Evolutionary conservation across 202 grass and related monocot genomes (phyloP).

Genomic region (Eragrostis tef): DNA sequence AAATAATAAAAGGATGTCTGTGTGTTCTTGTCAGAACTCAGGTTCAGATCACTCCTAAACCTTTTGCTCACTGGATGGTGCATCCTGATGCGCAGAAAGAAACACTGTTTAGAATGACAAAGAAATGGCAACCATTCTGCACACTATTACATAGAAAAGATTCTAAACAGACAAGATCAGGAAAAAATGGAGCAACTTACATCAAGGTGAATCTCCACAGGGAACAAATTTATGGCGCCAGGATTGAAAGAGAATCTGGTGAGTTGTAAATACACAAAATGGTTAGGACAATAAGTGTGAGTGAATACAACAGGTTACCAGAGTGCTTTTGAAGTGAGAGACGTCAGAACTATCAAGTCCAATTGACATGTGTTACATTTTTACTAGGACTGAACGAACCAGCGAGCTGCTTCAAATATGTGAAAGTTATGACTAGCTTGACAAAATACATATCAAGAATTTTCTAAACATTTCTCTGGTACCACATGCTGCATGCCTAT

Average conservation of each 20-base stretch:
- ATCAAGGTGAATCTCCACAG: slow-evolving; percentile 89
- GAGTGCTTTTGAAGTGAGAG: background rate
- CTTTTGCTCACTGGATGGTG: slow-evolving; percentile 54
- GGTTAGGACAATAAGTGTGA: slow-evolving; percentile 16
- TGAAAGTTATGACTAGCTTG: slow-evolving; percentile 12
- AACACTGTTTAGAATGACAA: slow-evolving; percentile 24
- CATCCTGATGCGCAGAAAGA: slow-evolving; percentile 55
- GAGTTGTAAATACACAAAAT: slow-evolving; percentile 38
- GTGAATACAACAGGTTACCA: background rate
- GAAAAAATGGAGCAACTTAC: slow-evolving; percentile 57
- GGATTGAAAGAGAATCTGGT: slow-evolving; percentile 95
- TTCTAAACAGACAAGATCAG: background rate
- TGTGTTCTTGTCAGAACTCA: slow-evolving; percentile 34
- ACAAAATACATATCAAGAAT: slow-evolving; percentile 25
- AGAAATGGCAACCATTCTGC: background rate
- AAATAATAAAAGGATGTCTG: slow-evolving; percentile 9
- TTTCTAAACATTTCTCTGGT: slow-evolving; percentile 25
- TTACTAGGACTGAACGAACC: background rate
- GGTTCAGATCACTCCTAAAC: slow-evolving; percentile 53
- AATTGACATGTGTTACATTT: too few relatives aligned
- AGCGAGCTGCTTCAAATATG: background rate
- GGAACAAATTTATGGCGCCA: slow-evolving; percentile 86
- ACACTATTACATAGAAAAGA: background rate
- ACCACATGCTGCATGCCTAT: background rate
- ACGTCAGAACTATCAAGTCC: background rate